These are phyloP conservation scores for Quercus bicolor DNA, from an alignment of 306 rosid species.

Conservation along the genomic window DNA sequence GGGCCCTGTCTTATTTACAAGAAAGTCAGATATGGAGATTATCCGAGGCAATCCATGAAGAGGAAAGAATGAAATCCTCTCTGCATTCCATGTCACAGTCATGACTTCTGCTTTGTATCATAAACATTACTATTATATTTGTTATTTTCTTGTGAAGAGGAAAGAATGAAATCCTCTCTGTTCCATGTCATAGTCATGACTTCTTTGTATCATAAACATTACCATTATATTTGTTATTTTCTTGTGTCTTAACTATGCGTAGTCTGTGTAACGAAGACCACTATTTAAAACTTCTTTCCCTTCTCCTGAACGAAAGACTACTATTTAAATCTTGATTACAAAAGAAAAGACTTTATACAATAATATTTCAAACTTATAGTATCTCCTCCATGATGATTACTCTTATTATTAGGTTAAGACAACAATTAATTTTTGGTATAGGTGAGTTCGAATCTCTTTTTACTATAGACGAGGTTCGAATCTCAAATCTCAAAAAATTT, in stretches of 20 bases:
- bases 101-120: neutral
- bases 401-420: no score
- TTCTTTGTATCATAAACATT: neutral
- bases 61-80: neutral
- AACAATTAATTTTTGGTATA: no score
- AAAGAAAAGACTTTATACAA: no score
- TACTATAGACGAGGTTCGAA: no score
- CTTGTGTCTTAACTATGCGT: neutral
- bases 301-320: no score
- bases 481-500: no score
- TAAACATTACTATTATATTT: neutral
- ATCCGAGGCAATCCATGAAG: conserved; percentile 31
- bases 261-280: neutral
- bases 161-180: neutral
- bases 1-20: conserved; percentile 28
- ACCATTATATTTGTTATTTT: neutral
- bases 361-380: no score
- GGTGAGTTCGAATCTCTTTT: no score
- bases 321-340: neutral
- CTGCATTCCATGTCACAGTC: neutral
- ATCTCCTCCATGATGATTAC: no score
- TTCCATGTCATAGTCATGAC: neutral
- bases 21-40: conserved; percentile 40
- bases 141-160: neutral
- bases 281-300: neutral